Conservation (phyloP, 768 basidiomycete genomes). For the Termitomyces sp. region DNA sequence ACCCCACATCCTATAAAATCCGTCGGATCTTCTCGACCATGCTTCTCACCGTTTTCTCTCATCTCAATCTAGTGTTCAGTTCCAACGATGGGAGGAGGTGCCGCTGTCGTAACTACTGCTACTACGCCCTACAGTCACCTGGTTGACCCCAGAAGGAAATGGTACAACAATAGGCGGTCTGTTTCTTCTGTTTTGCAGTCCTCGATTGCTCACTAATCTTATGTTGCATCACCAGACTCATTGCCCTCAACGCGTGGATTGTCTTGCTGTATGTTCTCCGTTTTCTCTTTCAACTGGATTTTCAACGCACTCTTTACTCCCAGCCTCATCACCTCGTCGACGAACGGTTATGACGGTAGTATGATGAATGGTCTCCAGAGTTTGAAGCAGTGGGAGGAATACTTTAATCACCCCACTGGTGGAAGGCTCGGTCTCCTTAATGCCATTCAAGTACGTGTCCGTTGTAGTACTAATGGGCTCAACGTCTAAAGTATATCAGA, state of each 20-base stretch:
- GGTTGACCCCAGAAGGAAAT: conserved; percentile 60
- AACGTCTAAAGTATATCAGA: conserved; percentile 30
- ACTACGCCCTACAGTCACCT: conserved; percentile 40
- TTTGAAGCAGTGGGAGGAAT: conserved; percentile 54
- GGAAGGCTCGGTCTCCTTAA: conserved; percentile 63
- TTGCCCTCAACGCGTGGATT: conserved; percentile 66
- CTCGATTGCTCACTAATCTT: background rate
- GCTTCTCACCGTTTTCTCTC: conserved; percentile 26
- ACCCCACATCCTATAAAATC: conserved; percentile 24
- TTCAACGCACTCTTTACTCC: background rate
- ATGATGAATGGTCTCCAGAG: conserved; percentile 82
- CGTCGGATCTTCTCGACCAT: conserved; percentile 16
- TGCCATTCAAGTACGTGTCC: conserved; percentile 59
- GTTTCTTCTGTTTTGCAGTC: background rate
- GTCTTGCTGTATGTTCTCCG: conserved; percentile 46
- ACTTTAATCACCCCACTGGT: conserved; percentile 55
- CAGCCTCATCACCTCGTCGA: conserved; percentile 71
- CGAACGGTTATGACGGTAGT: conserved; percentile 72
- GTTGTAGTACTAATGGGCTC: background rate
- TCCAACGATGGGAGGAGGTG: conserved; percentile 52
- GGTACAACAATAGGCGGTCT: conserved; percentile 75
- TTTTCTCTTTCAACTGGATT: background rate
- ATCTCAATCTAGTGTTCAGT: conserved; percentile 16
- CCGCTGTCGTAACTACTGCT: conserved; percentile 30
- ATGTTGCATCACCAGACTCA: conserved; percentile 34